Evolutionary conservation across 2,329 filamentous ascomycete species (phyloP).

Genomic region (Venturia pyrina): DNA sequence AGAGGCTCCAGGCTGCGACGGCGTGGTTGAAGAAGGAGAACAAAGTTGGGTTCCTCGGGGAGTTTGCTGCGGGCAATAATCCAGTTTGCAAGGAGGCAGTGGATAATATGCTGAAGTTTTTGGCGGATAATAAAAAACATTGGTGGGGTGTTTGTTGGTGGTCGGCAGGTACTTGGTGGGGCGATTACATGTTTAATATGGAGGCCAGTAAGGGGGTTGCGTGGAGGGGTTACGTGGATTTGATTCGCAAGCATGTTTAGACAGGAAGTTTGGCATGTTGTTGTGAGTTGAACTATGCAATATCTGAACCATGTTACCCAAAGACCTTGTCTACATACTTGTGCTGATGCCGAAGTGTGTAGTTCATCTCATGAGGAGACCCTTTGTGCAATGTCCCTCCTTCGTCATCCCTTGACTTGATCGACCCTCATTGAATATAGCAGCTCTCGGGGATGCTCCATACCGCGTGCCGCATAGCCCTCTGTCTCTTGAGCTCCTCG

Average conservation of each 20-base stretch:
- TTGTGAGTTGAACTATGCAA: neutral
- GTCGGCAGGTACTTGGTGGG: conserved; percentile 46
- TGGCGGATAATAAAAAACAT: conserved; percentile 39
- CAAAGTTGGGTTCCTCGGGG: conserved; percentile 44
- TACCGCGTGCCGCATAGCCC: neutral
- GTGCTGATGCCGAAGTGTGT: neutral
- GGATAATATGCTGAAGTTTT: conserved; percentile 38
- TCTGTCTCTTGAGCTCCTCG: no score
- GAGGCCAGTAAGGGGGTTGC: conserved; percentile 39
- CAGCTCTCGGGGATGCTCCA: no score
- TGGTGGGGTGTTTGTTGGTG: conserved; percentile 47
- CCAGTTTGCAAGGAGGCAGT: conserved; percentile 39
- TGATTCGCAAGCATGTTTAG: conserved; percentile 14
- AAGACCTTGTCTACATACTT: neutral
- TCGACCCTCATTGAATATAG: no score
- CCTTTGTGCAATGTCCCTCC: no score
- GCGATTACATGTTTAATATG: conserved; percentile 37
- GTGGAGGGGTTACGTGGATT: conserved; percentile 23
- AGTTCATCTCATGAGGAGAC: no score
- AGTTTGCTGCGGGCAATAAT: conserved; percentile 45
- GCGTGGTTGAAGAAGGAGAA: conserved; percentile 44
- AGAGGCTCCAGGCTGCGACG: conserved; percentile 42
- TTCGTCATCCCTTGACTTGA: no score
- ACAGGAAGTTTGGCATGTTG: neutral
- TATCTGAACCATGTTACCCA: neutral